Evolutionary conservation across 2,329 filamentous ascomycete genomes (phyloP), one percentile per base, ranked within the genome.

Genomic region (Calonectria pseudoreteaudii): DNA sequence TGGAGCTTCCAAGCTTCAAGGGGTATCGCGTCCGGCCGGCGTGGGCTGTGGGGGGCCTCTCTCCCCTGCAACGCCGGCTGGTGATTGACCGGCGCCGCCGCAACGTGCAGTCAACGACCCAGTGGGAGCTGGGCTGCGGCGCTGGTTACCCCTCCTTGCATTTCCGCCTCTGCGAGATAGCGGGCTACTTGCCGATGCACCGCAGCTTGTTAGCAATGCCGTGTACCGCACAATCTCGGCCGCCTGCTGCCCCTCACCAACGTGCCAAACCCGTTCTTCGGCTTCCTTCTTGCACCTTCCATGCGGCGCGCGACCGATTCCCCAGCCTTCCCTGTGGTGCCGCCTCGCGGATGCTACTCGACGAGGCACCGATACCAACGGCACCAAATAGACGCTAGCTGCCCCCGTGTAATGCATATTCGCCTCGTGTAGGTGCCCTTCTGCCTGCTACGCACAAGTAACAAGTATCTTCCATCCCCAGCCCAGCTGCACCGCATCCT

Each of bases 271-370:
- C 77, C 75, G 76, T 77, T 78, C 76, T 85, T 85, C 79, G 80
- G 82, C 83, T 67, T 65, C 72, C 72, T 87, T 87, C 86, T 86
- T 82, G 82, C 80, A 84, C 83, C 80, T 87, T 87, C 86, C 83
- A 82, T 49, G 68, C 60, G 60, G 41, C 76, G 71, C 67, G 64
- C 65, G 72, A 62, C 60, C 58, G 73, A 70, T 68, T 50, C 69
- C 73, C 73, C 75, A 75, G 74, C 76, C 77, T 78, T 75, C 74
- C 66, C 72, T 73, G 69, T 65, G 60, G 49, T 52, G 68, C 62
- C 67, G 68, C 72, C 68, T 71, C 47, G 56, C 58, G 60, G 38
- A 41, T 62, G 11, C 44, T 47, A 47, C 34, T 62, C 56, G 56
- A 60, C 56, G 56, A 36, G 31, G 47, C 49, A 69, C 38, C 38